Base-by-base conservation (phyloP, 352 stramenopile genomes). In the Thalassiosira mediterranea region DNA sequence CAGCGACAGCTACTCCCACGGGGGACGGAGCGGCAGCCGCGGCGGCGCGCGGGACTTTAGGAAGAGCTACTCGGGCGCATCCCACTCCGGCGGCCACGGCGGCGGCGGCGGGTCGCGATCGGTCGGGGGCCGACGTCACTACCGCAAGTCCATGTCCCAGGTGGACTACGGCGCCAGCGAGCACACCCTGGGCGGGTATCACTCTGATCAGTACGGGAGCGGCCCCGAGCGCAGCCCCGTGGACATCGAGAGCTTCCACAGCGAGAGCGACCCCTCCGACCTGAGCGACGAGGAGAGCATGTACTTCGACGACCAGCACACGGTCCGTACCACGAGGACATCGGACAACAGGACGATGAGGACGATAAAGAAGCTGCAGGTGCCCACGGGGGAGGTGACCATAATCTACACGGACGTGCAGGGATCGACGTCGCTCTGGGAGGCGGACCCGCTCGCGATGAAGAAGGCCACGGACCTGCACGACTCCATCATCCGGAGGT, bases 321-420 rank as follows among this genome's bases (percentile, higher is more conserved):
- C 47, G 47, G 26, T 69, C 61, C 10, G 64, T 49, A 19, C n/a
- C n/a, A n/a, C n/a, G n/a, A n/a, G n/a, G n/a, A n/a, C n/a, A n/a
- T n/a, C n/a, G n/a, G n/a, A n/a, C n/a, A n/a, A n/a, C n/a, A 38
- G 53, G 25, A 72, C 46, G n/a, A 65, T 73, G 63, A 65, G 44
- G 28, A 63, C 29, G 32, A 51, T 37, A 11, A 73, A 73, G 32
- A 40, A 65, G 26, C 52, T 73, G 49, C 38, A 25, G 32, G 28
- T 26, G 23, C 69, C 69, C 29, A 21, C 47, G 25, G 63, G 57
- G 11, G 48, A 75, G 34, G 71, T 71, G 3, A 58, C 52, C 4
- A 47, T 73, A 37, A 51, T 73, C 4, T 66, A 63, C 21, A 73
- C 63, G 2, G 63, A 73, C 48, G 32, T 73, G 17, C 38, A 73